These are phyloP conservation scores for Mallotus japonicus DNA, from an alignment of 441 rosid genomes.

Conservation along the genomic window DNA sequence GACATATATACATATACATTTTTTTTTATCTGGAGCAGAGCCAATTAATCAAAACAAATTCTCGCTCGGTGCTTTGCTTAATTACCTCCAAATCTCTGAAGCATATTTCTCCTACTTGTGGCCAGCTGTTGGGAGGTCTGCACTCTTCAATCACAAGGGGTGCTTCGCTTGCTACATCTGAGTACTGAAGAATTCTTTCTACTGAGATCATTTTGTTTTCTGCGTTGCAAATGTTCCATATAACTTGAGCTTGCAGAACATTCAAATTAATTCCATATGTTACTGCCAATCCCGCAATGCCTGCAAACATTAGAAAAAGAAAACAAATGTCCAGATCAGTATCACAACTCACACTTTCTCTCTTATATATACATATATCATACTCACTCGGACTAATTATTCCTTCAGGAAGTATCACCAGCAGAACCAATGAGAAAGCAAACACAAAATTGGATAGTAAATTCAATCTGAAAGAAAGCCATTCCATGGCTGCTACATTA, in stretches of 20 bases:
- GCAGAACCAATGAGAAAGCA: conserved; percentile 86
- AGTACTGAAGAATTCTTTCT: conserved; percentile 93
- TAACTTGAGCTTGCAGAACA: conserved; percentile 82
- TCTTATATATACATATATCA: background rate
- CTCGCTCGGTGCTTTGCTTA: too few relatives aligned
- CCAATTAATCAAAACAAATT: too few relatives aligned
- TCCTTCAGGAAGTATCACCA: conserved; percentile 95
- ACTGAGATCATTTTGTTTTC: conserved; percentile 96
- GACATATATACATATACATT: background rate
- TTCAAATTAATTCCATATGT: conserved; percentile 93
- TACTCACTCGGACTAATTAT: conserved; percentile 91
- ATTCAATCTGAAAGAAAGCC: conserved; percentile 96
- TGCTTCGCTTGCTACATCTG: conserved; percentile 75
- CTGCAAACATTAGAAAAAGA: conserved; percentile 36
- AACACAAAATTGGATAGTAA: conserved; percentile 86
- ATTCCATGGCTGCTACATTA: conserved; percentile 87
- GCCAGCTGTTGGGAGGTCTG: conserved; percentile 79
- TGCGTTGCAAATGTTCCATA: conserved; percentile 94
- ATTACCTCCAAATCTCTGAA: conserved; percentile 75
- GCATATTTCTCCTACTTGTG: conserved; percentile 73
- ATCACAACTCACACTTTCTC: conserved; percentile 8
- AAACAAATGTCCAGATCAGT: conserved; percentile 2
- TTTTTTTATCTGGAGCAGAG: too few relatives aligned
- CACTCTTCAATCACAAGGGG: conserved; percentile 58
- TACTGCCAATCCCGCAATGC: conserved; percentile 93